Conservation (phyloP, 169 alveolate genomes). For the Plasmodium yoelii region DNA sequence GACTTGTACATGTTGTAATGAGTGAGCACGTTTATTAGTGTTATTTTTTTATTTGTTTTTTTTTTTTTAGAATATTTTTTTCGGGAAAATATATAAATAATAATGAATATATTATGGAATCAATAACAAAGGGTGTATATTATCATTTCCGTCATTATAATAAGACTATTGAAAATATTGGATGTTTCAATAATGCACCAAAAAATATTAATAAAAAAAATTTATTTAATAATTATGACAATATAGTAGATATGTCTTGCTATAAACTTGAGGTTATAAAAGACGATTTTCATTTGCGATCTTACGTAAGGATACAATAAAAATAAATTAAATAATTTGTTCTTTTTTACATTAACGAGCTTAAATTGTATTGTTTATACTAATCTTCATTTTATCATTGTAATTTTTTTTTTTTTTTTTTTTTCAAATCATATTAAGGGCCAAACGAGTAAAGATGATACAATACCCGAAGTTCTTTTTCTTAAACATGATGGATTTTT, state of each 20-base stretch:
- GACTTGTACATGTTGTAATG: background rate
- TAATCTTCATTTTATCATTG: background rate
- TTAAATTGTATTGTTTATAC: background rate
- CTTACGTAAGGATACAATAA: no score
- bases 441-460: slow-evolving; percentile 17
- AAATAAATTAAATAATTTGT: no score
- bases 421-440: slow-evolving; percentile 28
- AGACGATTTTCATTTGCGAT: no score
- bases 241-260: no score
- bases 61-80: slow-evolving; percentile 83
- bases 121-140: slow-evolving; percentile 86
- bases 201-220: no score
- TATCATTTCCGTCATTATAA: slow-evolving; percentile 46
- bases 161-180: background rate
- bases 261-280: no score
- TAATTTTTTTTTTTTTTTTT: background rate
- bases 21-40: background rate
- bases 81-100: slow-evolving; percentile 92
- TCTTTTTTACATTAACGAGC: no score
- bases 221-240: no score
- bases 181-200: no score
- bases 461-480: slow-evolving; percentile 81
- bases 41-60: background rate
- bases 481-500: slow-evolving; percentile 89
- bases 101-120: slow-evolving; percentile 87